These are phyloP conservation scores for Sugiyamaella mastotermitis DNA, from an alignment of 805 yeast species.

Conservation along the genomic window DNA sequence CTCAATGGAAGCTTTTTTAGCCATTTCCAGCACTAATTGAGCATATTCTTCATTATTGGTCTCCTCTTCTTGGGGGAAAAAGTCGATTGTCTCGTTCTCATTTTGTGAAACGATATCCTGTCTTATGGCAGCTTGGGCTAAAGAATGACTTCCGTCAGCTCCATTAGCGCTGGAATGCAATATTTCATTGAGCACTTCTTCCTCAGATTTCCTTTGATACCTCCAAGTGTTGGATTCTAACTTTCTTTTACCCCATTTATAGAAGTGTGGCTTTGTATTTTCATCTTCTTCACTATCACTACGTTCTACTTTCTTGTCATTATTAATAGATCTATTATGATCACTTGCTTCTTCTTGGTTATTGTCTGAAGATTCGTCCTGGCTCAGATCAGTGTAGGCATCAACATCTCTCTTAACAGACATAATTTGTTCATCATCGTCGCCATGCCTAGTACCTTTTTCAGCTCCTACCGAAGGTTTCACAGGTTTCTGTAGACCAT, in stretches of 20 bases:
- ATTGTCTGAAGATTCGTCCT: neutral
- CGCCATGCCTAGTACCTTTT: neutral
- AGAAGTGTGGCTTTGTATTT: neutral
- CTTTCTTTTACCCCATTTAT: neutral
- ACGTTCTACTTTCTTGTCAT: too few species aligned
- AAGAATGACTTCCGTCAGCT: neutral
- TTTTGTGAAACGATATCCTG: neutral
- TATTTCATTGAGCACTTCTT: constrained; percentile 3
- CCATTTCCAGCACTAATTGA: constrained; percentile 3
- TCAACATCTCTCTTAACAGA: constrained; percentile 1
- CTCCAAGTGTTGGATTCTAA: constrained; percentile 16
- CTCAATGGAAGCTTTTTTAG: neutral
- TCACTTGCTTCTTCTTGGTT: neutral
- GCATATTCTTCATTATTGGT: constrained; percentile 8
- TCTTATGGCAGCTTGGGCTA: constrained; percentile 7
- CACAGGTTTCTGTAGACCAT: constrained; percentile 31
- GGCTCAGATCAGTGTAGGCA: neutral
- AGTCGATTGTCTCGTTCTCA: constrained; percentile 2
- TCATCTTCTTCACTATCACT: neutral
- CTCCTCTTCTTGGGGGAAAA: constrained; percentile 14
- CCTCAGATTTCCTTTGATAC: constrained; percentile 10
- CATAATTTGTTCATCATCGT: neutral
- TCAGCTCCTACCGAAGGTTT: too few species aligned
- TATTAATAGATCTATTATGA: neutral
- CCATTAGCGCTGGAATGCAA: neutral